Evolutionary conservation across 306 rosid genomes (phyloP).

Genomic region (Comarum palustre): DNA sequence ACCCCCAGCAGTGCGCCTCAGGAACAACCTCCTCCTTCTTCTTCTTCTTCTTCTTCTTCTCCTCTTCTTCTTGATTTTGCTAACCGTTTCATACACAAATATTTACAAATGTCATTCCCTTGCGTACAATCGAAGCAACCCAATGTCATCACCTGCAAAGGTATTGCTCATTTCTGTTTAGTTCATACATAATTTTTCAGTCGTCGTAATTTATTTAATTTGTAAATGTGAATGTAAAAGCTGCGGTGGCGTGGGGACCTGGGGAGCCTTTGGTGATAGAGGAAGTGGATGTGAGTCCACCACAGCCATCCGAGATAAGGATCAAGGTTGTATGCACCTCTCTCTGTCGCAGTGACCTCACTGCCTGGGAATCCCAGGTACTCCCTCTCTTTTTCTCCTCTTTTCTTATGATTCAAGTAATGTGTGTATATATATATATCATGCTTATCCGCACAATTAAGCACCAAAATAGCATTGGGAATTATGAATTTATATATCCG

Average conservation of each 20-base stretch:
- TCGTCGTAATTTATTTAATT: neutral
- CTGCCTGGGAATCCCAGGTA: slow-evolving; percentile 95
- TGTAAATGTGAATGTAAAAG: neutral
- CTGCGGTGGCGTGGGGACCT: slow-evolving; percentile 93
- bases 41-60: no score
- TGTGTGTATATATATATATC: no score
- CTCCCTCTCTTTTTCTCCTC: neutral
- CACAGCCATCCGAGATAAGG: slow-evolving; percentile 73
- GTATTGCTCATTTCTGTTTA: neutral
- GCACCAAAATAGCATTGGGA: neutral
- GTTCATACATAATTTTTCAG: neutral
- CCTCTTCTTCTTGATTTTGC: no score
- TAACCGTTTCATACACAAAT: no score
- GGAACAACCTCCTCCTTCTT: no score
- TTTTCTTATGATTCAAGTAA: neutral
- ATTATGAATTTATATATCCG: neutral
- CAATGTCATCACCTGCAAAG: no score
- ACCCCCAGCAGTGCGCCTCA: neutral
- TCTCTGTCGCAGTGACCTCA: slow-evolving; percentile 96
- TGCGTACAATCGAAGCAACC: no score
- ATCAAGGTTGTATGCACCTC: slow-evolving; percentile 77
- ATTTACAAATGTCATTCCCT: no score
- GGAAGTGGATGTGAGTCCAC: slow-evolving; percentile 76
- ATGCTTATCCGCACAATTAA: neutral
- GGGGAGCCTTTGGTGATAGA: slow-evolving; percentile 76